Evolutionary conservation across 805 yeast species (phyloP).

Genomic region (Maudiozyma barnettii): DNA sequence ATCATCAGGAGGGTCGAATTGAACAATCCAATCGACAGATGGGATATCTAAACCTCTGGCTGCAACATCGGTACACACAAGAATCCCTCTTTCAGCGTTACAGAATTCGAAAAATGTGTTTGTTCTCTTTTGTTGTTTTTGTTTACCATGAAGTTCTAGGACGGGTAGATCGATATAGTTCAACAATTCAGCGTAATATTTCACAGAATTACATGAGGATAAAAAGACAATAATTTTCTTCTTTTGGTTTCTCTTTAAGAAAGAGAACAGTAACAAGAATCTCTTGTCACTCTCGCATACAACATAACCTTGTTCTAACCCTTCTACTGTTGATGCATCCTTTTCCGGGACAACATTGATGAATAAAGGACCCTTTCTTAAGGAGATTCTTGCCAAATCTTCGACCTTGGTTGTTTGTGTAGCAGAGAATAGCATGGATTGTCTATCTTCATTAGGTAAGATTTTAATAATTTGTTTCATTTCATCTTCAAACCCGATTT

Average conservation of each 20-base stretch:
- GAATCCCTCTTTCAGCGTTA: constrained; percentile 88
- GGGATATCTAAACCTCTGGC: constrained; percentile 99
- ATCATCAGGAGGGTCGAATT: constrained; percentile 99
- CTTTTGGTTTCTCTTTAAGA: constrained; percentile 83
- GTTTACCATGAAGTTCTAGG: constrained; percentile 92
- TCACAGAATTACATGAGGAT: constrained; percentile 95
- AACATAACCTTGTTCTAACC: constrained; percentile 96
- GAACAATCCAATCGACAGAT: constrained; percentile 97
- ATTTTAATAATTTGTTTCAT: constrained; percentile 94
- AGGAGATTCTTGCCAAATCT: constrained; percentile 92
- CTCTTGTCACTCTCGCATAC: constrained; percentile 95
- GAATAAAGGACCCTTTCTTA: constrained; percentile 86
- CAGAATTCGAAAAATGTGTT: constrained; percentile 97
- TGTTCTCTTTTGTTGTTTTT: constrained; percentile 96
- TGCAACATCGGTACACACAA: constrained; percentile 96
- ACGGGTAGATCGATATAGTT: constrained; percentile 97
- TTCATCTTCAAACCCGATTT: constrained; percentile 97
- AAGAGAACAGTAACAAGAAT: constrained; percentile 80
- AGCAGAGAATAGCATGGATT: constrained; percentile 96
- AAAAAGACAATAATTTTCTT: constrained; percentile 90
- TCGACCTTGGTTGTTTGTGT: constrained; percentile 98
- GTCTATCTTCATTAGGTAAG: constrained; percentile 86
- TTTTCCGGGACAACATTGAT: constrained; percentile 85
- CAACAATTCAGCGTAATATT: constrained; percentile 87
- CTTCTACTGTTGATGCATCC: constrained; percentile 87